Conservation (phyloP, 2,329 filamentous ascomycete species). For the Rhynchosporium secalis region DNA sequence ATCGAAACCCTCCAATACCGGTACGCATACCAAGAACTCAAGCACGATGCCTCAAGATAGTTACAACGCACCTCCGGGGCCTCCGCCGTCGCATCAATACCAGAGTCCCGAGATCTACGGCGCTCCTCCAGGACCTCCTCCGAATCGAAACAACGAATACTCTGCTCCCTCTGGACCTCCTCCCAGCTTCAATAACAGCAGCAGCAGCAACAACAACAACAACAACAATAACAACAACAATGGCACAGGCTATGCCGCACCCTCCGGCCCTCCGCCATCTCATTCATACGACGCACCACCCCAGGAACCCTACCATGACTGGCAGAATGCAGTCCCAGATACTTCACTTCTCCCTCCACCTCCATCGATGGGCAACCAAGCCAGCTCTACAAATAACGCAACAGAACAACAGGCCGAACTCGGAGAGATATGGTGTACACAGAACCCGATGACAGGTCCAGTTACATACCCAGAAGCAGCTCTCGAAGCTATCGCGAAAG, state of each 20-base stretch:
- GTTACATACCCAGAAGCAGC: conserved; percentile 50
- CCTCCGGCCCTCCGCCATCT: conserved; percentile 30
- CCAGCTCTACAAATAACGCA: conserved; percentile 69
- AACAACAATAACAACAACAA: no score
- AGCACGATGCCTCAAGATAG: conserved; percentile 34
- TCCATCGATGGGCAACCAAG: conserved; percentile 60
- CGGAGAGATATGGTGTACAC: conserved; percentile 64
- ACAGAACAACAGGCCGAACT: conserved; percentile 61
- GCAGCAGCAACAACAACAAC: no score
- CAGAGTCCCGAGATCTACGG: conserved; percentile 23
- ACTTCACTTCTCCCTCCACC: conserved; percentile 72
- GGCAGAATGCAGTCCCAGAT: conserved; percentile 70
- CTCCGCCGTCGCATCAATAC: conserved; percentile 18
- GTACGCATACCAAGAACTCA: conserved; percentile 15
- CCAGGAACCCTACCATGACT: conserved; percentile 57
- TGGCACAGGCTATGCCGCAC: conserved; percentile 18
- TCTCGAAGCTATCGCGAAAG: conserved; percentile 49
- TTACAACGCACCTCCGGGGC: conserved; percentile 39
- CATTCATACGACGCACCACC: conserved; percentile 41
- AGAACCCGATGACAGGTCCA: conserved; percentile 59
- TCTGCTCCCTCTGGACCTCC: conserved; percentile 41
- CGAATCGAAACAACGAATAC: conserved; percentile 24
- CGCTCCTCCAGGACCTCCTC: conserved; percentile 24
- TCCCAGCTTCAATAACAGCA: conserved; percentile 19
- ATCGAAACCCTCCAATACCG: conserved; percentile 10